phyloP scores from a whole-genome alignment of 1,284 basidiomycete species.

The Cutaneotrichosporon cavernicola region DNA sequence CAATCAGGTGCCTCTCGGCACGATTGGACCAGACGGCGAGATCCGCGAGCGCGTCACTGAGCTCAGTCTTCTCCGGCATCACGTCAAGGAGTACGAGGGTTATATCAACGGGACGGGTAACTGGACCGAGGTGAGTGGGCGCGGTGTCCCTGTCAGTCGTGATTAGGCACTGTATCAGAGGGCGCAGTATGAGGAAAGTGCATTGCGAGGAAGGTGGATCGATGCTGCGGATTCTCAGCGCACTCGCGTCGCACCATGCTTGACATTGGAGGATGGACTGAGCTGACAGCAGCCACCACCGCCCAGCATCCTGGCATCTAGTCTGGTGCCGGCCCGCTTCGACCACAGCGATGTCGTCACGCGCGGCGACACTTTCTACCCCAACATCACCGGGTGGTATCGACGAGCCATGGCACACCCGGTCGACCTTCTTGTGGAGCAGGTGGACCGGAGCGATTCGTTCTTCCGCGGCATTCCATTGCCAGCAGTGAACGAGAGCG shows the following conservation, averaged over 20 bases:
- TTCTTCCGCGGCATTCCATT: conserved; percentile 36
- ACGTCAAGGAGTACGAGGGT: conserved; percentile 39
- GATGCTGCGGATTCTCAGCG: no score
- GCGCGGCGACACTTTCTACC: conserved; percentile 29
- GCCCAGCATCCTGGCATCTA: conserved; percentile 30
- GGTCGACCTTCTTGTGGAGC: conserved; percentile 20
- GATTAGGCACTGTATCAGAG: neutral
- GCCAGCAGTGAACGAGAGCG: conserved; percentile 33
- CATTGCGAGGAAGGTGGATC: neutral
- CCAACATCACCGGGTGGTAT: conserved; percentile 53
- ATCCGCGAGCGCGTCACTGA: conserved; percentile 35
- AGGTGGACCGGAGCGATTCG: conserved; percentile 15
- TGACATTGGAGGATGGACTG: neutral
- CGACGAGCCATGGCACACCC: conserved; percentile 39
- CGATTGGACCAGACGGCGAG: conserved; percentile 43
- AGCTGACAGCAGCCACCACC: conserved; percentile 31
- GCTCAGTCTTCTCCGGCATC: conserved; percentile 32
- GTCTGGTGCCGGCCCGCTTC: conserved; percentile 38
- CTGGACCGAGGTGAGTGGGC: conserved; percentile 43
- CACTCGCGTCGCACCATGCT: neutral
- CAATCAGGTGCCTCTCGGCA: conserved; percentile 31
- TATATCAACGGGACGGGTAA: conserved; percentile 41
- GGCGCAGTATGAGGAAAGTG: neutral
- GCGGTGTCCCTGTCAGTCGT: neutral
- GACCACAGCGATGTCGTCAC: conserved; percentile 21